Evolutionary conservation across 2,329 filamentous ascomycete species (phyloP).

Genomic region (Cadophora luteo-olivacea): DNA sequence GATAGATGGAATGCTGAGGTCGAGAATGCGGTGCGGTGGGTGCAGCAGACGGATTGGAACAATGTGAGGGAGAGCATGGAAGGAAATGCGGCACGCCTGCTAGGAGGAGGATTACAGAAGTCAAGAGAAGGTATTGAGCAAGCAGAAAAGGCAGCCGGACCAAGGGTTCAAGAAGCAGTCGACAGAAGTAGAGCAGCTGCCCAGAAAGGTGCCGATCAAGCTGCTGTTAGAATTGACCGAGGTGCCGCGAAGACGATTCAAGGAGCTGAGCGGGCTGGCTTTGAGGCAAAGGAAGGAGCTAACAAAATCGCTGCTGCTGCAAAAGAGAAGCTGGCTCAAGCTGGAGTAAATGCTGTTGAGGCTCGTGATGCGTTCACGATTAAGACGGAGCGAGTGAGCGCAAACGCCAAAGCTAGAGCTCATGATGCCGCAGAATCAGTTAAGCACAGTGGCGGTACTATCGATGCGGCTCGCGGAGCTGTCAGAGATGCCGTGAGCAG

Average conservation of each 20-base stretch:
- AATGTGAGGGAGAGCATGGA: conserved; percentile 66
- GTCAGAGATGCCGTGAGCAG: conserved; percentile 45
- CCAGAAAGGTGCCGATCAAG: conserved; percentile 35
- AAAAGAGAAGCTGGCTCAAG: conserved; percentile 35
- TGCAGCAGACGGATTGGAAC: conserved; percentile 70
- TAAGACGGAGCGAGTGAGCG: conserved; percentile 36
- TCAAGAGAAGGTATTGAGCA: conserved; percentile 41
- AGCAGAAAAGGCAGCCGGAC: conserved; percentile 43
- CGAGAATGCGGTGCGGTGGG: conserved; percentile 68
- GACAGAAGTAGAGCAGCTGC: conserved; percentile 49
- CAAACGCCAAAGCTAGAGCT: conserved; percentile 37
- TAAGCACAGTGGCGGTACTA: conserved; percentile 44
- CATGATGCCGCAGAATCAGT: conserved; percentile 35
- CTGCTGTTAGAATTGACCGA: conserved; percentile 34
- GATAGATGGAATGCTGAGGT: conserved; percentile 81
- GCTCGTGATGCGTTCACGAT: conserved; percentile 44
- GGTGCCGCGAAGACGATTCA: conserved; percentile 36
- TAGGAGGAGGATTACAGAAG: conserved; percentile 41
- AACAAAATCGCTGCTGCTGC: conserved; percentile 32
- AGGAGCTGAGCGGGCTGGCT: conserved; percentile 35
- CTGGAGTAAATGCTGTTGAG: conserved; percentile 35
- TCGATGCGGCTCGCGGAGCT: conserved; percentile 50
- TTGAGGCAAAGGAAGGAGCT: conserved; percentile 28
- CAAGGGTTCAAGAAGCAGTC: conserved; percentile 46
- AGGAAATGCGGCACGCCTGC: conserved; percentile 51